Conservation (phyloP, 192 early-diverging fungal genomes). For the Mortierella claussenii region DNA sequence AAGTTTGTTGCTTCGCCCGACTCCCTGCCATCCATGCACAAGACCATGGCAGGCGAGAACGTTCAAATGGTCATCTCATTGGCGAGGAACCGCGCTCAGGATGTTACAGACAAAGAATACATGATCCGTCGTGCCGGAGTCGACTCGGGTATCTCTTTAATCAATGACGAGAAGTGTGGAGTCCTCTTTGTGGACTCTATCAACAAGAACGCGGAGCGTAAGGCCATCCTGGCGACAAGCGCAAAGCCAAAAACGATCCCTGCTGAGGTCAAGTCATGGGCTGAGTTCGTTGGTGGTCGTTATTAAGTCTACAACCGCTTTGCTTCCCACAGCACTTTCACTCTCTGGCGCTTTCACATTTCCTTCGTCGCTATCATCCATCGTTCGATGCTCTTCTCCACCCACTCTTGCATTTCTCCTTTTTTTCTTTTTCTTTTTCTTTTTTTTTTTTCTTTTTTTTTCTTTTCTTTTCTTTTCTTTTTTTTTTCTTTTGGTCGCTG, state of each 20-base stretch:
- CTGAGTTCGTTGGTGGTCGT: conserved; percentile 70
- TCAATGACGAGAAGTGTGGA: conserved; percentile 96
- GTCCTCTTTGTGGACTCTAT: conserved; percentile 92
- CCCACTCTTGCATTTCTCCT: conserved; percentile 1
- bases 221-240: conserved; percentile 48
- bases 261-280: conserved; percentile 75
- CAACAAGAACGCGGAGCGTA: conserved; percentile 57
- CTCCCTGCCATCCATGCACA: conserved; percentile 65
- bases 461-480: conserved; percentile 2
- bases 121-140: conserved; percentile 92
- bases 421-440: conserved; percentile 22
- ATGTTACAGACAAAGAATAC: conserved; percentile 75
- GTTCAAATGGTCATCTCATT: conserved; percentile 81
- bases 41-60: conserved; percentile 65
- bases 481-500: not conserved
- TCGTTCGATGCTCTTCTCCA: not conserved
- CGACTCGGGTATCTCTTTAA: conserved; percentile 94
- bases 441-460: conserved; percentile 12
- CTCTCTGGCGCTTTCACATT: not conserved
- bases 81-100: conserved; percentile 70
- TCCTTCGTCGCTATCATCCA: not conserved
- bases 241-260: conserved; percentile 58
- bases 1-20: conserved; percentile 58
- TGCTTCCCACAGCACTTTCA: not conserved
- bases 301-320: conserved; percentile 25